phyloP scores from a whole-genome alignment of 148 eudicot species.

The Salicornia ramosissima region DNA sequence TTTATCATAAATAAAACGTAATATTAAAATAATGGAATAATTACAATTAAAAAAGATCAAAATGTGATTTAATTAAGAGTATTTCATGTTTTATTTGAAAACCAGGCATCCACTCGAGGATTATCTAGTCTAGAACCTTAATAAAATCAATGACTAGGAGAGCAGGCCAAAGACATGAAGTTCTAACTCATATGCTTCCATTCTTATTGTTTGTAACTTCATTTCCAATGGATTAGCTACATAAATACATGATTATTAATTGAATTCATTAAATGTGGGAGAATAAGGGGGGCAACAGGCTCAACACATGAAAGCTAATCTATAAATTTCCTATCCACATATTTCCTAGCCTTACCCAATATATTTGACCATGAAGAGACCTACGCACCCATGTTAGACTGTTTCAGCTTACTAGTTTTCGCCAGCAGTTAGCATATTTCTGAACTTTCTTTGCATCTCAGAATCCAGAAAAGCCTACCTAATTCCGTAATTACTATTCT shows the following conservation, averaged over 20 bases:
- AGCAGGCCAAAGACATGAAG: neutral
- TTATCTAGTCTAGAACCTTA: too few species aligned
- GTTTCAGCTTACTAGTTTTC: neutral
- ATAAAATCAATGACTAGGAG: too few species aligned
- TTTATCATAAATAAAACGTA: too few species aligned
- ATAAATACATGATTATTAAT: neutral
- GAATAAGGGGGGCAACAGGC: neutral
- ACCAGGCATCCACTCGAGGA: too few species aligned
- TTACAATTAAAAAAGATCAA: too few species aligned
- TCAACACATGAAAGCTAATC: constrained; percentile 1
- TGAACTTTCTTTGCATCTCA: neutral
- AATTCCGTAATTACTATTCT: too few species aligned
- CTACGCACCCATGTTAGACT: neutral
- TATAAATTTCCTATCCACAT: neutral
- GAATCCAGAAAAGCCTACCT: neutral
- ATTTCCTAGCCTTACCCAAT: neutral
- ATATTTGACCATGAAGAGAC: neutral
- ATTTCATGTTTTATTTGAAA: too few species aligned
- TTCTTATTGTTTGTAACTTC: neutral
- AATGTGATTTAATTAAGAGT: too few species aligned
- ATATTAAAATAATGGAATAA: too few species aligned
- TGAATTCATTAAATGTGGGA: neutral
- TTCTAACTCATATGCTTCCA: neutral
- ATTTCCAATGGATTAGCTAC: neutral
- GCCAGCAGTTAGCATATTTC: neutral